Conservation (phyloP, 148 eudicot genomes). For the Limonium bicolor region DNA sequence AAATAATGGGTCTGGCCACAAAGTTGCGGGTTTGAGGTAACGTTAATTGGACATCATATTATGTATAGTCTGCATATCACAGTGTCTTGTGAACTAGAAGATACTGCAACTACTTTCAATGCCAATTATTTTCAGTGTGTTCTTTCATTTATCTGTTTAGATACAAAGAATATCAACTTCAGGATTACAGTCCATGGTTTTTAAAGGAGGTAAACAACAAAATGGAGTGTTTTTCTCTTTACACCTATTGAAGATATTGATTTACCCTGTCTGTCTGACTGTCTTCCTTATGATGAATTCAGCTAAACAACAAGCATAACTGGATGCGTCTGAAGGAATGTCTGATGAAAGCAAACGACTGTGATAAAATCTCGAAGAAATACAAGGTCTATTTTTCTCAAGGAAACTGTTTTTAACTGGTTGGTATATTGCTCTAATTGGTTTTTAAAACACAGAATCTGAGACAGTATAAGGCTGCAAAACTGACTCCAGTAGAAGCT, state of each 20-base stretch:
- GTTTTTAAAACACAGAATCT: constrained; percentile 33
- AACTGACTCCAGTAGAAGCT: constrained; percentile 70
- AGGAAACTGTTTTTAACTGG: neutral
- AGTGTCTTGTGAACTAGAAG: too few species aligned
- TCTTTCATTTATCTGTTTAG: constrained; percentile 19
- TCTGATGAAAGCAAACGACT: constrained; percentile 71
- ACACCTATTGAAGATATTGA: neutral
- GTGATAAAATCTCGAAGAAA: constrained; percentile 43
- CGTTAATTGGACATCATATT: too few species aligned
- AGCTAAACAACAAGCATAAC: constrained; percentile 67
- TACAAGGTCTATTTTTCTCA: constrained; percentile 56
- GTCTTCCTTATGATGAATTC: constrained; percentile 12
- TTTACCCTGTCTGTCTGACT: neutral
- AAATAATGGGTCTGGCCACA: constrained; percentile 80
- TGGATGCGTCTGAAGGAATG: constrained; percentile 77
- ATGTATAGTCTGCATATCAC: too few species aligned
- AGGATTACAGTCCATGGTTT: constrained; percentile 78
- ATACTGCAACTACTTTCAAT: neutral
- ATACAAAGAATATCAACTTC: constrained; percentile 76
- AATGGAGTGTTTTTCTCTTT: too few species aligned
- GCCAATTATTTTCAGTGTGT: neutral
- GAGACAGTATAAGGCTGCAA: constrained; percentile 61
- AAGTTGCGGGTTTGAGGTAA: constrained; percentile 61
- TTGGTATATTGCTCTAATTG: neutral
- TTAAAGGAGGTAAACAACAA: constrained; percentile 39